A percentile compares a stretch with the other conserved stretches of the same genome.
phyloP scores from a whole-genome alignment of 2,329 filamentous ascomycete genomes.

The Aspergillus nomiae region DNA sequence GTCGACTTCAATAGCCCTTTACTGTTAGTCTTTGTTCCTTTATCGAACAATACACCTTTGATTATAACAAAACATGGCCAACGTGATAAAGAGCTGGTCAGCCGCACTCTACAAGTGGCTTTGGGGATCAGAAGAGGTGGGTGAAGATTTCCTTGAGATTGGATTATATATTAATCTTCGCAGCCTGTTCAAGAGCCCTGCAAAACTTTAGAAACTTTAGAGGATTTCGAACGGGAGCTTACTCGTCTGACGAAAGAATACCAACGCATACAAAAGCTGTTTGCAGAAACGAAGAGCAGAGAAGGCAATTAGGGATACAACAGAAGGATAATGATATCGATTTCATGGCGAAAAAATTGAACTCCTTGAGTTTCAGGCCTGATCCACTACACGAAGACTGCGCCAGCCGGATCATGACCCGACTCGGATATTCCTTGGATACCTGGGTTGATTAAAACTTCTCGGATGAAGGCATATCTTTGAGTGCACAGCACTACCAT shows the following conservation, averaged over 20 bases:
- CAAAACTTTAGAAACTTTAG: not conserved
- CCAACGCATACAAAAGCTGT: not conserved
- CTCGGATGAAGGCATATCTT: not conserved
- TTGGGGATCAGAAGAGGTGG: too few species aligned
- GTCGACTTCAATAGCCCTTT: too few species aligned
- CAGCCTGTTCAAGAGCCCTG: not conserved
- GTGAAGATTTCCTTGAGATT: too few species aligned
- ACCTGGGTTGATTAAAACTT: conserved; percentile 20
- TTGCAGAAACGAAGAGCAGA: not conserved
- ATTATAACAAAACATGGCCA: too few species aligned
- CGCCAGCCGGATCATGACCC: conserved; percentile 7
- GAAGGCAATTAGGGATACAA: not conserved
- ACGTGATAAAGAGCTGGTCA: too few species aligned
- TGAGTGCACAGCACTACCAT: too few species aligned
- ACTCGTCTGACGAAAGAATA: not conserved
- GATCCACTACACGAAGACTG: conserved; percentile 19
- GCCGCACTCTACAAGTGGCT: too few species aligned
- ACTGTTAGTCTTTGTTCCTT: too few species aligned
- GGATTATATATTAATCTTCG: not conserved
- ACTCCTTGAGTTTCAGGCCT: not conserved
- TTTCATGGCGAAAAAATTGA: conserved; percentile 5
- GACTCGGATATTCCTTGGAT: conserved; percentile 14
- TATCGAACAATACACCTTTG: too few species aligned
- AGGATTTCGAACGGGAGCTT: not conserved
- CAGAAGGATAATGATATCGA: conserved; percentile 14